Conservation (phyloP, 129 eudicot species). For the Heracleum sosnowskyi region DNA sequence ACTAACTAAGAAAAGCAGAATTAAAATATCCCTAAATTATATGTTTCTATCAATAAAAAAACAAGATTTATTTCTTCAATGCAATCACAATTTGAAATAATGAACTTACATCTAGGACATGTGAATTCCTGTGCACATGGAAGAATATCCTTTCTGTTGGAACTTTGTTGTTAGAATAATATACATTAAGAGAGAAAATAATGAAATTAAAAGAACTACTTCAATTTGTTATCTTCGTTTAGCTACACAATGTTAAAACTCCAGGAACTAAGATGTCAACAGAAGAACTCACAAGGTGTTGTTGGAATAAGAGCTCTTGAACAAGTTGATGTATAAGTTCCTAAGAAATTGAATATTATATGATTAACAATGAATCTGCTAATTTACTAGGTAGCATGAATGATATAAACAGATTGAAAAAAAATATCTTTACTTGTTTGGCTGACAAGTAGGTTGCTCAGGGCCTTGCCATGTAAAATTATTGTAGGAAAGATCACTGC, state of each 20-base stretch:
- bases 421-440: constrained; percentile 35
- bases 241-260: not conserved
- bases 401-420: not conserved
- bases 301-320: constrained; percentile 51
- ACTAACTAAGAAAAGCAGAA: not conserved
- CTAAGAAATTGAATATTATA: constrained; percentile 19
- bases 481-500: constrained; percentile 90
- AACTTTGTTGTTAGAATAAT: constrained; percentile 13
- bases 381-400: not conserved
- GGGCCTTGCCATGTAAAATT: constrained; percentile 79
- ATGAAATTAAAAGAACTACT: not conserved
- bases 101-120: constrained; percentile 72
- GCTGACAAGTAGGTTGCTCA: constrained; percentile 46
- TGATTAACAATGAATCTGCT: not conserved
- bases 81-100: not conserved
- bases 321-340: constrained; percentile 61
- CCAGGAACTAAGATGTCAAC: not conserved
- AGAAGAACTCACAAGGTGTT: constrained; percentile 41
- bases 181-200: constrained; percentile 5
- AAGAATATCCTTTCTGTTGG: constrained; percentile 53
- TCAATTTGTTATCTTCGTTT: not conserved
- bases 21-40: too few relatives aligned
- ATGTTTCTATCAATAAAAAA: not conserved
- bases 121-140: constrained; percentile 44
- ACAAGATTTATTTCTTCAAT: not conserved